A percentile compares a stretch with the other conserved stretches of the same genome.
Evolutionary conservation across 345 rosid genomes (phyloP).

Genomic region (Psidium friedrichsthalianum): DNA sequence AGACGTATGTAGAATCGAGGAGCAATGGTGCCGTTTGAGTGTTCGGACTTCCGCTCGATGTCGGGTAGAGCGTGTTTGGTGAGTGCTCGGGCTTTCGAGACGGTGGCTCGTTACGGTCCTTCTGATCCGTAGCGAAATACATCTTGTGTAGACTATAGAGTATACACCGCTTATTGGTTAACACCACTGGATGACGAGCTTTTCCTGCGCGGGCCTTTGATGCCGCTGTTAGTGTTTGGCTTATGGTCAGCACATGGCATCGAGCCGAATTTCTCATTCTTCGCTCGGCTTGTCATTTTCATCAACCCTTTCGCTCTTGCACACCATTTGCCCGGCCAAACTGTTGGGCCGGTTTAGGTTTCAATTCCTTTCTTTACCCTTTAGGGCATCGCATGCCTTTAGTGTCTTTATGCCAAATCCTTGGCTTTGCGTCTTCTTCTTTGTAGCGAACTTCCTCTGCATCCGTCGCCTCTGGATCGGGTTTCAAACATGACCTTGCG

Average conservation of each 20-base stretch:
- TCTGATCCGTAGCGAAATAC: neutral
- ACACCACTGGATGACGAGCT: neutral
- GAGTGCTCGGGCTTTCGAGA: neutral
- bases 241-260: neutral
- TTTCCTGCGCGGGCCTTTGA: neutral
- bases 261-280: neutral
- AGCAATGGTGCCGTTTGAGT: neutral
- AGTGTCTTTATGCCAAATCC: neutral
- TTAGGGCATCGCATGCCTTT: neutral
- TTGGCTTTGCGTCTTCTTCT: neutral
- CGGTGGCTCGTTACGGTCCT: neutral
- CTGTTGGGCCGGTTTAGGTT: neutral
- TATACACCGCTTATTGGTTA: neutral
- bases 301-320: neutral
- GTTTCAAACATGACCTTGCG: rapidly evolving
- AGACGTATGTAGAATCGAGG: neutral
- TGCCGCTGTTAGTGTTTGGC: neutral
- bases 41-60: neutral
- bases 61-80: neutral
- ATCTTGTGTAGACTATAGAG: neutral
- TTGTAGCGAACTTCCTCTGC: neutral
- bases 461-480: neutral
- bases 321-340: neutral
- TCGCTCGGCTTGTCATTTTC: neutral
- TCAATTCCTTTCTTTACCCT: neutral